phyloP scores from a whole-genome alignment of 805 yeast genomes.

The Teunomyces lycoperdinae region DNA sequence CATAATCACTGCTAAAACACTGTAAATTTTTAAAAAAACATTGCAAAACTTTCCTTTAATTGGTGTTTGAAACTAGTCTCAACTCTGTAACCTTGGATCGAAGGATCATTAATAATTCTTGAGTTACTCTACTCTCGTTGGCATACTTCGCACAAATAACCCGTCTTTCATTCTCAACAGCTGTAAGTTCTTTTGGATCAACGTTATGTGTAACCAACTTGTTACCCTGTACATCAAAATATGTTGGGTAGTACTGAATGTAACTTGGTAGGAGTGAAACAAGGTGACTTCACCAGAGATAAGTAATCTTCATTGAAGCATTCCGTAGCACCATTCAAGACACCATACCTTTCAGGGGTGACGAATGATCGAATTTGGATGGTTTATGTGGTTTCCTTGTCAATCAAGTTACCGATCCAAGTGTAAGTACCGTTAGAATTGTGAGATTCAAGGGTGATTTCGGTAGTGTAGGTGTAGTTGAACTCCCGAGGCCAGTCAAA shows the following conservation, averaged over 20 bases:
- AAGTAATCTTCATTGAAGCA: not conserved
- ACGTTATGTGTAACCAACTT: not conserved
- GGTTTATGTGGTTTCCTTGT: not conserved
- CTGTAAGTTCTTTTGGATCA: not conserved
- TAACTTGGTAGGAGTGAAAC: conserved; percentile 1
- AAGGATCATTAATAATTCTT: not conserved
- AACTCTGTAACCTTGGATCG: not conserved
- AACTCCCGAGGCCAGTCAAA: conserved; percentile 4
- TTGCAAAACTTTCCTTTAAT: not conserved
- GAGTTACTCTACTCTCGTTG: not conserved
- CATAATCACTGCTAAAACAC: not conserved
- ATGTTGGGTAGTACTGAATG: not conserved
- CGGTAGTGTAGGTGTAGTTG: conserved; percentile 5
- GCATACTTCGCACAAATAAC: not conserved
- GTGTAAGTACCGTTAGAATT: not conserved
- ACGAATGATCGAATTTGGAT: not conserved
- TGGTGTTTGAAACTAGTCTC: not conserved
- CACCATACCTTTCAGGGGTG: conserved; percentile 1
- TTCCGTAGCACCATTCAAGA: not conserved
- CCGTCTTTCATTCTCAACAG: not conserved
- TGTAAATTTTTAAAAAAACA: no score
- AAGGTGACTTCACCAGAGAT: not conserved
- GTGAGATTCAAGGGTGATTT: not conserved
- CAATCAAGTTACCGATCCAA: conserved; percentile 1
- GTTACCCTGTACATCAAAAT: not conserved